Conservation (phyloP, 2,329 filamentous ascomycete genomes). For the Blastomyces percursus region DNA sequence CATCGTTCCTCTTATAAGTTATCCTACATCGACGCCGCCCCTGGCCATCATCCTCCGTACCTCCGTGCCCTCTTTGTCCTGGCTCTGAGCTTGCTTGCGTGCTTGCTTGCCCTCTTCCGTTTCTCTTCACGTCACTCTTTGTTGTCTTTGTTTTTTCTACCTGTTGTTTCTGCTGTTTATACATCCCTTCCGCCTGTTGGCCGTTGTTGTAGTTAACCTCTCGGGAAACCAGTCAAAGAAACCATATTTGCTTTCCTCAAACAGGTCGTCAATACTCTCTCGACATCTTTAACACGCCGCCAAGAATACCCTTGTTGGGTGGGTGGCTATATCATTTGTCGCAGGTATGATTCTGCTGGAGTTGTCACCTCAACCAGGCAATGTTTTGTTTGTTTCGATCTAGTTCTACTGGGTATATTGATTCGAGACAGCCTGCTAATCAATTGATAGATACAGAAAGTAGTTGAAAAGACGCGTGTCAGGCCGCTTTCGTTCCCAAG, state of each 20-base stretch:
- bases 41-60: background rate
- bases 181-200: background rate
- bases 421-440: background rate
- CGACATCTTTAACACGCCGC: background rate
- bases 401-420: background rate
- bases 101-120: slow-evolving; percentile 4
- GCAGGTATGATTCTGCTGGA: background rate
- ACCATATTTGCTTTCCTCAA: background rate
- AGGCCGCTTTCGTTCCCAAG: slow-evolving; percentile 14
- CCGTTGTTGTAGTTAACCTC: slow-evolving; percentile 1
- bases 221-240: background rate
- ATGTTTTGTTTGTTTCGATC: background rate
- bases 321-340: background rate
- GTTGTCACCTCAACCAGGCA: background rate
- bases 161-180: slow-evolving; percentile 14
- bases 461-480: background rate
- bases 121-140: slow-evolving; percentile 11
- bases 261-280: background rate
- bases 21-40: slow-evolving; percentile 8
- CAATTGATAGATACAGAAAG: background rate
- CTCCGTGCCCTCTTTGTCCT: slow-evolving; percentile 13
- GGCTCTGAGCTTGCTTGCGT: slow-evolving; percentile 12
- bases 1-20: background rate
- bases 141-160: slow-evolving; percentile 10
- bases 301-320: background rate